Evolutionary conservation across 2,329 filamentous ascomycete genomes (phyloP).

Genomic region (Colletotrichum sublineola): DNA sequence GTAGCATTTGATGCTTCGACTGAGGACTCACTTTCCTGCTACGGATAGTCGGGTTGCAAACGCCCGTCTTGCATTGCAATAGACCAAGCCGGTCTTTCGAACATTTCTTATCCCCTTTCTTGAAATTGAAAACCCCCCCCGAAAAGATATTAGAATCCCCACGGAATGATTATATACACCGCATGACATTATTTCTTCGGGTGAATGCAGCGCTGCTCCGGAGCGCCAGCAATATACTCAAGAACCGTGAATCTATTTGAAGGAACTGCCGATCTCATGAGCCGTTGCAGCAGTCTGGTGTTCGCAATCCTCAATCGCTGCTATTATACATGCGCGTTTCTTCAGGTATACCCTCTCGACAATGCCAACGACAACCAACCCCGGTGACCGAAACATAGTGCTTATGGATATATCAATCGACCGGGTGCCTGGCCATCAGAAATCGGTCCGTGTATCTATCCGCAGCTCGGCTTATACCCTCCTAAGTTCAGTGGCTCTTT

Average conservation of each 20-base stretch:
- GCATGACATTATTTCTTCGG: background rate
- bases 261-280: background rate
- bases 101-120: background rate
- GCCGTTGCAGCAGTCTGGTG: background rate
- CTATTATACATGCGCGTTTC: background rate
- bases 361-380: background rate
- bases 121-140: too few species aligned
- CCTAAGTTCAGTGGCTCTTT: conserved; percentile 5
- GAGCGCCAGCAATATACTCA: background rate
- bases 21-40: background rate
- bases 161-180: background rate
- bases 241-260: background rate
- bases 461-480: conserved; percentile 1
- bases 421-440: background rate
- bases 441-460: background rate
- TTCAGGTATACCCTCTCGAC: background rate
- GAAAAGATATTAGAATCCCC: too few species aligned
- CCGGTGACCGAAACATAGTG: background rate
- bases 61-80: background rate
- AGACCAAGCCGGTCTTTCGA: background rate
- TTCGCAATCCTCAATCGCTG: background rate
- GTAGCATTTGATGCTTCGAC: background rate
- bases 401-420: background rate
- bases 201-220: background rate
- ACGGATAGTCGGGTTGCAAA: background rate